Evolutionary conservation across 2,329 filamentous ascomycete species (phyloP).

Genomic region (Mariannaea elegans): DNA sequence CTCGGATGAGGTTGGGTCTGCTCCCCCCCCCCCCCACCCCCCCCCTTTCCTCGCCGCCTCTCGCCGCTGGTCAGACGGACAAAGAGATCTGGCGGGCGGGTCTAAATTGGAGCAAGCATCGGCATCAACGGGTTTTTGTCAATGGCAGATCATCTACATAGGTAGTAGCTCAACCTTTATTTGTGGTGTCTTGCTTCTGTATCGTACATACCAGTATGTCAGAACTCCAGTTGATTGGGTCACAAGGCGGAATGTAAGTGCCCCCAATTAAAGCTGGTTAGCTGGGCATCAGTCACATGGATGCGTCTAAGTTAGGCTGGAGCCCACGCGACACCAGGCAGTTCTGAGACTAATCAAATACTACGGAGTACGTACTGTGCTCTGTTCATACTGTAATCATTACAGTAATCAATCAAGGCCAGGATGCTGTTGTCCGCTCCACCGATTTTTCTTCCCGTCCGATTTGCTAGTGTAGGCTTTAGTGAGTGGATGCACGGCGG

Average conservation of each 20-base stretch:
- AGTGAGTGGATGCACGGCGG: not conserved
- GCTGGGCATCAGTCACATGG: slow-evolving; percentile 1
- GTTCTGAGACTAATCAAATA: not conserved
- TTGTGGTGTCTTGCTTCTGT: not conserved
- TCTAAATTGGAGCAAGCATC: not conserved
- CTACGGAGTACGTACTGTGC: not conserved
- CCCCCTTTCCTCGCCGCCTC: too few relatives aligned
- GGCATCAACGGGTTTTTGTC: not conserved
- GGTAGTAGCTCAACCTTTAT: not conserved
- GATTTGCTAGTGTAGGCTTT: too few relatives aligned
- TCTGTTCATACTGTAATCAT: too few relatives aligned
- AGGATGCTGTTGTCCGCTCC: too few relatives aligned
- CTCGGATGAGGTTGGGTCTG: slow-evolving; percentile 5
- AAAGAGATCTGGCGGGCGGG: not conserved
- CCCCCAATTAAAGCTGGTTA: not conserved
- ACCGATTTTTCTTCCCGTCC: too few relatives aligned
- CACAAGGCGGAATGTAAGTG: not conserved
- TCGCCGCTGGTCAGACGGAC: not conserved
- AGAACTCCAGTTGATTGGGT: not conserved
- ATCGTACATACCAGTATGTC: too few relatives aligned
- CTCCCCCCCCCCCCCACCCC: not conserved
- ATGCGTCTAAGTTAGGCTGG: not conserved
- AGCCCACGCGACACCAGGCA: not conserved
- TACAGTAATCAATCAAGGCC: too few relatives aligned
- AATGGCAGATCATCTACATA: not conserved